Base-by-base conservation (phyloP, 495 filamentous ascomycete species). In the Xylaria sp. region DNA sequence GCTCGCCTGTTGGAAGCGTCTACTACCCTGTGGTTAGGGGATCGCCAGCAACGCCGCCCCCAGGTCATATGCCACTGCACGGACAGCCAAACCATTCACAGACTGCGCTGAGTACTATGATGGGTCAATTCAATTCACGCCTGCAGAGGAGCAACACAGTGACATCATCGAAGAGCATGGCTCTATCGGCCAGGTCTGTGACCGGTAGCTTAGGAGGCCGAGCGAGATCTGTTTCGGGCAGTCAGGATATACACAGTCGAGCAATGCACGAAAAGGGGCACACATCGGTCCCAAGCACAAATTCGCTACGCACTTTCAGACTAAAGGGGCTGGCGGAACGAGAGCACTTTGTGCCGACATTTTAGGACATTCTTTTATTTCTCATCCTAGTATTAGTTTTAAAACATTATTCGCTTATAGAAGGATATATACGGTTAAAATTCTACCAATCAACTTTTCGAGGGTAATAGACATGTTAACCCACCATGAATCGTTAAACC, bases 221-320 rank as follows among this genome's bases (percentile, higher is more conserved):
- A 11, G 40, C 9, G n/a, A 66, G 44, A 52, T 66, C 62, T 14
- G 9, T 19, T 37, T 50, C 46, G 41, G 17, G 59, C 11, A 11
- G 11, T 43, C 33, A 63, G 71, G 72, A 35, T 14, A 37, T 35
- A 37, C 57, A 17, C 33, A 8, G 9, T n/a, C 55, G 31, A 37
- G 5, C 17, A 19, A 19, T 19, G 31, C 55, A 37, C 9, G 19
- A 37, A n/a, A 33, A 37, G 29, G 64, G 73, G 2, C 75, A 77
- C 52, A 24, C 61, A 3, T 72, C 71, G 4, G 52, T 61, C 37
- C 71, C 55, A 19, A 73, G 71, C 37, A 74, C 72, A 17, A 76
- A 53, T 14, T 76, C 74, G 61, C 57, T 76, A 14, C 74, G 74
- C 67, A 44, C 74, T 26, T 76, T 76, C 29, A 76, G 73, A 59